A percentile compares a stretch with the other conserved stretches of the same genome.
Conservation (phyloP, 2,329 filamentous ascomycete species). For the Claviceps monticola region DNA sequence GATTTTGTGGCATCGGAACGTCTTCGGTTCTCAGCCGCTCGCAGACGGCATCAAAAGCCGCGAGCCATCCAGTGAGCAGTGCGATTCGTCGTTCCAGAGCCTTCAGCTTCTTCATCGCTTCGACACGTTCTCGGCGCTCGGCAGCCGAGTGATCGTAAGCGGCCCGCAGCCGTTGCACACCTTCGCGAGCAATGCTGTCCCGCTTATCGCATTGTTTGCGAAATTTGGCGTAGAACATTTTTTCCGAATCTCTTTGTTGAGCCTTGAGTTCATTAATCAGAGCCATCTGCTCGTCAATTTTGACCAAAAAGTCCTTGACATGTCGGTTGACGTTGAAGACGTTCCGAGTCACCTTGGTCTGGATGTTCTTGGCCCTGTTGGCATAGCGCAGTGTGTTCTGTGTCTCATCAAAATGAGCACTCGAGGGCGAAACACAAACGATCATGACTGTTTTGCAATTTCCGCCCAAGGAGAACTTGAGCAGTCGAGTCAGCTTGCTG, state of each 20-base stretch:
- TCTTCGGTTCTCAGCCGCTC: conserved; percentile 37
- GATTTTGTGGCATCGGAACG: conserved; percentile 50
- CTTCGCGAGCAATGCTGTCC: conserved; percentile 61
- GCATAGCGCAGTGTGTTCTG: conserved; percentile 96
- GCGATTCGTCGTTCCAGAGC: conserved; percentile 74
- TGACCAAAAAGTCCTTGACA: conserved; percentile 97
- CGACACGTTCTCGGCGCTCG: conserved; percentile 68
- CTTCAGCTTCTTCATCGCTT: conserved; percentile 67
- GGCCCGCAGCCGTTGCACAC: conserved; percentile 60
- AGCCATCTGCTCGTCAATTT: conserved; percentile 97
- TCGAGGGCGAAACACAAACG: conserved; percentile 92
- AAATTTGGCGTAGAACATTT: conserved; percentile 72
- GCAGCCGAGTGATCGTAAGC: conserved; percentile 70
- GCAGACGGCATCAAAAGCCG: conserved; percentile 74
- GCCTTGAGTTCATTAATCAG: conserved; percentile 91
- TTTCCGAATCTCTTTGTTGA: conserved; percentile 81
- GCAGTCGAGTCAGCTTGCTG: conserved; percentile 85
- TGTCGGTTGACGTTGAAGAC: conserved; percentile 98
- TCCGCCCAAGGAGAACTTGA: conserved; percentile 93
- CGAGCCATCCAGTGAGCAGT: conserved; percentile 82
- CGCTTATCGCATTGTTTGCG: conserved; percentile 81
- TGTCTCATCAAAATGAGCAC: conserved; percentile 93
- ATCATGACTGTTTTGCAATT: conserved; percentile 99
- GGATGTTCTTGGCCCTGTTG: conserved; percentile 97
- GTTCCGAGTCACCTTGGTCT: conserved; percentile 98